Evolutionary conservation across 768 basidiomycete genomes (phyloP), one percentile per base, ranked within the genome.

Genomic region (Lepiota brunneoincarnata): DNA sequence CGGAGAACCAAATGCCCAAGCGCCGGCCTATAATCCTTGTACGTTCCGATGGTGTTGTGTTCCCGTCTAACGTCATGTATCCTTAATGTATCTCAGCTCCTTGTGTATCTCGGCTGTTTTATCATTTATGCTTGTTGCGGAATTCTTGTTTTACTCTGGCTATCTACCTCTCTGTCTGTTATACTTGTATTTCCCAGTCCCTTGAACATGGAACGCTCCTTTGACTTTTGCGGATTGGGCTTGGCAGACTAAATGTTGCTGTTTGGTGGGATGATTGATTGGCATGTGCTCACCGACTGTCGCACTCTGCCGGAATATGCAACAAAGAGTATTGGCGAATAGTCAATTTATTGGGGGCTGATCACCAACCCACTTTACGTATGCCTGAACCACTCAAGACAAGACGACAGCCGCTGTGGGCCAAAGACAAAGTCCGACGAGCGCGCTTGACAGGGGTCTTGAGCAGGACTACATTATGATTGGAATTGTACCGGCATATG

Each of bases 31-130:
- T 95, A 54, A 78, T 93, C 58, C 81, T 94, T 64, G 82, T 93
- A 53, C 83, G 92, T 46, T 79, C 82, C 9, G 92, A 95, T 63
- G 92, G 92, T 42, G 83, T 94, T 56, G 86, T 94, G 49, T 91
- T 91, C 76, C 93, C 92, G 6, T 91, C 91, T 21, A 84, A 76
- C 63, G 78, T 83, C 28, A 80, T 86, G 80, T 92, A 91, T 76
- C 89, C 89, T 34, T 91, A 82, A 31, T 31, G 31, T 31, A 31
- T 31, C 11, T 31, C 7, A 31, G 31, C 31, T 31, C 31, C 31
- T 31, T 31, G 31, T 31, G 31, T 31, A 9, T 31, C 21, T 51
- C 45, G 49, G n/a, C 45, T 54, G 18, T 59, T 20, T 55, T 24
- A 34, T 51, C 53, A 39, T 35, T 35, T 55, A 47, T 58, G 35